A percentile compares a stretch with the other conserved stretches of the same genome.
Evolutionary conservation across 495 filamentous ascomycete genomes (phyloP).

Genomic region (Neurospora sp.): DNA sequence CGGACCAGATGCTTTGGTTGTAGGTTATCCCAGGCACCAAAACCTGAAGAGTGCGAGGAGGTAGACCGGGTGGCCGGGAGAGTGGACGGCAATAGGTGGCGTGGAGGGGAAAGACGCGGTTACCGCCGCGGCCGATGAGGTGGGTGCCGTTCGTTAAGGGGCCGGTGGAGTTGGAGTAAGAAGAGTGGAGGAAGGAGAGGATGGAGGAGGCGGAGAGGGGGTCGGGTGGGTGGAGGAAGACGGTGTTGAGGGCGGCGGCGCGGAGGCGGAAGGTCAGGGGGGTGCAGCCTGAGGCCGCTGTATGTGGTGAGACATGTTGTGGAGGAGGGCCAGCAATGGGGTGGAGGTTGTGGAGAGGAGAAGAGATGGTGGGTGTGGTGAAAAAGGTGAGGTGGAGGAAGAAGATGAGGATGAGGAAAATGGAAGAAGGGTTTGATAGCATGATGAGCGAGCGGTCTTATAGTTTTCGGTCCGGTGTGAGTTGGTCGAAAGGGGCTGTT

Average conservation of each 20-base stretch:
- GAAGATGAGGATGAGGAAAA: background rate
- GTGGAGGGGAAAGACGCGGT: background rate
- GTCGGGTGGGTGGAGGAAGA: background rate
- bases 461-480: background rate
- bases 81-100: constrained; percentile 8
- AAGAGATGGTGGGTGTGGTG: background rate
- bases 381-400: background rate
- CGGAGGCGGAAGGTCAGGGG: background rate
- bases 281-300: background rate
- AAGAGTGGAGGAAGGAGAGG: background rate
- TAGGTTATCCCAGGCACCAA: constrained; percentile 17
- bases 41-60: constrained; percentile 4
- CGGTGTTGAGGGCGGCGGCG: background rate
- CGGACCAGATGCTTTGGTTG: constrained; percentile 10
- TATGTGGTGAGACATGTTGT: background rate
- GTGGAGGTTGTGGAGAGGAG: background rate
- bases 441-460: background rate
- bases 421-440: background rate
- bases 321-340: background rate
- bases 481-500: background rate
- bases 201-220: background rate
- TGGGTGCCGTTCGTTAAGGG: background rate
- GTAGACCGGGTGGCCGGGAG: no score
- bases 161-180: background rate
- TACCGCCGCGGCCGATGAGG: constrained; percentile 2